These are phyloP conservation scores for Daldinia sp. DNA, from an alignment of 2,329 filamentous ascomycete genomes.

Conservation along the genomic window DNA sequence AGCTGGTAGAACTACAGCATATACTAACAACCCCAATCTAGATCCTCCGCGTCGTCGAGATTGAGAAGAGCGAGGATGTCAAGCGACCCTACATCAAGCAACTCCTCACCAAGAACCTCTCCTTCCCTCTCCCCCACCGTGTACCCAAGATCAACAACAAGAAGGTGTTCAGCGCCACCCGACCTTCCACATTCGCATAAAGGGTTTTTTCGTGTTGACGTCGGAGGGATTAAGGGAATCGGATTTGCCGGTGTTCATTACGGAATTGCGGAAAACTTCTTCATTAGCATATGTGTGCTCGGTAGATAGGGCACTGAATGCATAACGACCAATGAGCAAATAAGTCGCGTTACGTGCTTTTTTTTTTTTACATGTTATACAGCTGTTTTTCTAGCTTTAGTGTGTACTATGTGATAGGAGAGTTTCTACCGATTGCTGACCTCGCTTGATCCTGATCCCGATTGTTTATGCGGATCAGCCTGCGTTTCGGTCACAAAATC, in stretches of 20 bases:
- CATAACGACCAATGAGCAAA: constrained; percentile 43
- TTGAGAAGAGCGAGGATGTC: constrained; percentile 94
- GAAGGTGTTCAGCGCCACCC: constrained; percentile 93
- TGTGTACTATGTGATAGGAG: constrained; percentile 17
- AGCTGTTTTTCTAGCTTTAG: not conserved
- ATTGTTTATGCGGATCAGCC: constrained; percentile 50
- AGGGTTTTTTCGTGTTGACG: constrained; percentile 65
- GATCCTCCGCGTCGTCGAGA: constrained; percentile 98
- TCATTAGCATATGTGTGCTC: constrained; percentile 69
- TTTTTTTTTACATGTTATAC: constrained; percentile 13
- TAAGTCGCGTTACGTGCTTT: constrained; percentile 11
- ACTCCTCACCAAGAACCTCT: constrained; percentile 92
- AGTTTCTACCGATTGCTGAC: constrained; percentile 23
- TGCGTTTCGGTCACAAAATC: constrained; percentile 60
- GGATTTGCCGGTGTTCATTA: constrained; percentile 71
- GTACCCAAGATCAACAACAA: constrained; percentile 83
- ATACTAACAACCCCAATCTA: constrained; percentile 57
- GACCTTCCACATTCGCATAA: constrained; percentile 98
- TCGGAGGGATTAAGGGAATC: constrained; percentile 61
- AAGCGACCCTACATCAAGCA: constrained; percentile 99
- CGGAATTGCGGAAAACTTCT: constrained; percentile 66
- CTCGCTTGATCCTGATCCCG: constrained; percentile 46
- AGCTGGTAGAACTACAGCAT: not conserved
- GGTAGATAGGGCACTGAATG: constrained; percentile 53
- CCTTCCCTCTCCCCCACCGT: constrained; percentile 99